These are phyloP conservation scores for Pseudomicrostroma phylloplanum DNA, from an alignment of 1,284 basidiomycete species.

Conservation along the genomic window DNA sequence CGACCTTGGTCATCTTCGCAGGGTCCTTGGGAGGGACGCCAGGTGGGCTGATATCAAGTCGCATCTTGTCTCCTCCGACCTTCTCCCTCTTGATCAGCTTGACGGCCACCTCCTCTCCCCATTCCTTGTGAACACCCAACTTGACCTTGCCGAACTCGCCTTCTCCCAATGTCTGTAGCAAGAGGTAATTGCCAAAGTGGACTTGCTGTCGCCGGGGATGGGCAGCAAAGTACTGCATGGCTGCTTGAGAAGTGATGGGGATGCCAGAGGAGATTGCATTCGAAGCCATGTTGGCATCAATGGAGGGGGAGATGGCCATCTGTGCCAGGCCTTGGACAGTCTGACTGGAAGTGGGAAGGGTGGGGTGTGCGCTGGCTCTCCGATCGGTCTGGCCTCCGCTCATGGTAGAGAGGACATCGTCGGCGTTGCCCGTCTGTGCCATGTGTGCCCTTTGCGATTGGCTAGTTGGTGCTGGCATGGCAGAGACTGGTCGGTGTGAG, in stretches of 20 bases:
- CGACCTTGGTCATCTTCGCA: slow-evolving; percentile 86
- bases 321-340: slow-evolving; percentile 10
- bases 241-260: slow-evolving; percentile 47
- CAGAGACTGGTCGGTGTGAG: slow-evolving; percentile 38
- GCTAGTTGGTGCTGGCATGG: slow-evolving; percentile 38
- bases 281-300: slow-evolving; percentile 1
- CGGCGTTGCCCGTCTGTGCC: background rate
- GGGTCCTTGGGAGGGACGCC: slow-evolving; percentile 30
- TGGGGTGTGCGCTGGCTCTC: slow-evolving; percentile 42
- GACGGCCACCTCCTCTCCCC: slow-evolving; percentile 98
- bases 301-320: slow-evolving; percentile 20
- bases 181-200: slow-evolving; percentile 49
- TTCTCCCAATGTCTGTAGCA: slow-evolving; percentile 59
- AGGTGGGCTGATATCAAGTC: slow-evolving; percentile 20
- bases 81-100: slow-evolving; percentile 93
- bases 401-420: background rate
- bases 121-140: slow-evolving; percentile 82
- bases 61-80: slow-evolving; percentile 64
- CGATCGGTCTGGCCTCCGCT: slow-evolving; percentile 26
- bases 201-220: slow-evolving; percentile 49
- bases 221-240: slow-evolving; percentile 48
- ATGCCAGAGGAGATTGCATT: slow-evolving; percentile 34
- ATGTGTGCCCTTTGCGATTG: slow-evolving; percentile 2
- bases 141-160: slow-evolving; percentile 99
- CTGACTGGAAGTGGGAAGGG: slow-evolving; percentile 22